phyloP scores from a whole-genome alignment of 2,329 filamentous ascomycete genomes.

The Cryphonectria nitschkei region DNA sequence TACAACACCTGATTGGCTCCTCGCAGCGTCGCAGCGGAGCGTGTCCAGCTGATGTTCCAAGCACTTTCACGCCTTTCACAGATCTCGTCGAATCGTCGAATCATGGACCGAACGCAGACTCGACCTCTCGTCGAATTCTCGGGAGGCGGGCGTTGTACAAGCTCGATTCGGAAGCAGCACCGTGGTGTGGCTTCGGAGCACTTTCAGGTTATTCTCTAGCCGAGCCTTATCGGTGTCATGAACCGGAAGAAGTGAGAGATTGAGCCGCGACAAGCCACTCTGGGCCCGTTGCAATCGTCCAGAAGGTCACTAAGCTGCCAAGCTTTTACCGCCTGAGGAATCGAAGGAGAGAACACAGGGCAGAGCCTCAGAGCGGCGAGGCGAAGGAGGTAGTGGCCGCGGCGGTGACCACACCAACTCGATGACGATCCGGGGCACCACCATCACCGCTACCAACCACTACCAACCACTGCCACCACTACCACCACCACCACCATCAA shows the following conservation, averaged over 20 bases:
- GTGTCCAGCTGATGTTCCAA: slow-evolving; percentile 24
- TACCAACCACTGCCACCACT: neutral
- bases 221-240: slow-evolving; percentile 1
- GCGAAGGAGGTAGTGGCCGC: slow-evolving; percentile 18
- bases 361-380: slow-evolving; percentile 2
- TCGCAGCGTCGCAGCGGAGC: slow-evolving; percentile 24
- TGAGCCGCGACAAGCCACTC: neutral
- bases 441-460: neutral
- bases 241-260: neutral
- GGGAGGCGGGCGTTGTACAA: neutral
- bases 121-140: neutral
- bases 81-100: slow-evolving; percentile 21
- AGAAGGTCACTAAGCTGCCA: neutral
- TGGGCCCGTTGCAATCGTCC: neutral
- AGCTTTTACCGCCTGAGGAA: neutral
- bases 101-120: slow-evolving; percentile 20
- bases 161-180: slow-evolving; percentile 25
- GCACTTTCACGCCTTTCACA: neutral
- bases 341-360: neutral
- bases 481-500: neutral
- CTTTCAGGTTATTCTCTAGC: slow-evolving; percentile 7
- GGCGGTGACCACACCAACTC: slow-evolving; percentile 29
- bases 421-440: slow-evolving; percentile 19
- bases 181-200: slow-evolving; percentile 22
- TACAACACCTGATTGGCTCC: slow-evolving; percentile 25